Percentiles rank a stretch among this genome's conserved stretches.
Conservation (phyloP, 2,329 filamentous ascomycete species). For the Colletotrichum sp. region DNA sequence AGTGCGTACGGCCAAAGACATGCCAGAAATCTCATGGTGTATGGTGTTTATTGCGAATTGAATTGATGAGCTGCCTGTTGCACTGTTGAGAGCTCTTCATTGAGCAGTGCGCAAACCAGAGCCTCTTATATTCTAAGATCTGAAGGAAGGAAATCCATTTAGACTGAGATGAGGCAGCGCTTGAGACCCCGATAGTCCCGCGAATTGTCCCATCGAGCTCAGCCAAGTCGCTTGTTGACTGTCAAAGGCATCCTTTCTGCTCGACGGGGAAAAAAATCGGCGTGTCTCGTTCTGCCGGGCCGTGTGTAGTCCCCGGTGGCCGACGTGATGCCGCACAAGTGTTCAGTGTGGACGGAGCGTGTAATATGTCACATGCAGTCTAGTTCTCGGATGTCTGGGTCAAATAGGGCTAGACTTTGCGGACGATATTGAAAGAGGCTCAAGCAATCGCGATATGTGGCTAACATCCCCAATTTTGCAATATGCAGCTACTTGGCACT, state of each 20-base stretch:
- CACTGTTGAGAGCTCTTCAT: fast-evolving
- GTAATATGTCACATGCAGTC: background rate
- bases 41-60: background rate
- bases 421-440: background rate
- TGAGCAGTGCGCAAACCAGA: background rate
- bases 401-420: background rate
- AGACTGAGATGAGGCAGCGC: background rate
- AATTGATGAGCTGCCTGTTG: background rate
- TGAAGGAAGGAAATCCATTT: fast-evolving
- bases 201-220: fast-evolving
- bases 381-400: background rate
- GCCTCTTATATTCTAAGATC: background rate
- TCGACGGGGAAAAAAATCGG: background rate
- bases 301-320: background rate
- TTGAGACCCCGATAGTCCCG: background rate
- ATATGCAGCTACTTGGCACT: background rate
- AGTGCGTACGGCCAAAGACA: background rate
- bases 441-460: background rate
- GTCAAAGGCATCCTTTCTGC: background rate
- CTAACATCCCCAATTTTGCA: background rate
- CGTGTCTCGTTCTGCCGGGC: background rate
- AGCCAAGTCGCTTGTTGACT: background rate
- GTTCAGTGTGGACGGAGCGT: background rate
- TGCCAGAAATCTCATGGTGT: background rate
- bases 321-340: background rate